Base-by-base conservation (phyloP, 2,329 filamentous ascomycete species). In the Penicillium paneum region DNA sequence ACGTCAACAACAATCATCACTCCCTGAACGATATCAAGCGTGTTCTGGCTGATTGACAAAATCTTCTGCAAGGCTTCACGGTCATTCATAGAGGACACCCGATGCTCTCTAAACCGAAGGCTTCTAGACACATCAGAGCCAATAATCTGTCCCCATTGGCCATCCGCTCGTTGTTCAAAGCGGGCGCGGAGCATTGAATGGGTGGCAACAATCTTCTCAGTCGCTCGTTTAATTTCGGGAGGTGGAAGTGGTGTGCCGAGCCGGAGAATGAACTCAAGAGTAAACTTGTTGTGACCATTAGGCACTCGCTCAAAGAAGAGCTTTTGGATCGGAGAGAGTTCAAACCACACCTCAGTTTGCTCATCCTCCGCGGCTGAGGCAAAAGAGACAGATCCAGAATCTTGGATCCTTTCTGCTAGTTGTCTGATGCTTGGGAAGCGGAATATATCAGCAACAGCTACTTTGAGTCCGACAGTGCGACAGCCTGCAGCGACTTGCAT, bases 401-500 rank as follows among this genome's bases (percentile, higher is more conserved):
- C 21, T 24, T 24, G 21, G 21, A 24, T 24, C 4, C 21, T 24
- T 24, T 24, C 21, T 5, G 21, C 21, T 5, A 24, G 21, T 24
- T 24, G 21, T 24, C 21, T 24, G 21, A 24, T 31, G 29, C 11
- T 31, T 31, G 52, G 52, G 32, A 41, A 53, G 1, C 42, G 52
- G 19, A 62, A 56, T 11, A 31, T 31, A 12, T 31, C 29, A 12
- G 29, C 29, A 13, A 31, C 29, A 5, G 12, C 29, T 13, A 31
- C 12, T 5, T 31, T 31, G 29, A 31, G 12, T 5, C 29, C 29
- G 29, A 12, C 29, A 4, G 29, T 13, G 12, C 12, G 29, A 12
- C 54, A 55, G 3, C 54, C 28, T 3, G 56, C 43, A 2, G 48
- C 55, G 1, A 55, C 36, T 34, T 58, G 62, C 61, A 67, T 66